These are phyloP conservation scores for Heracleum sosnowskyi DNA, from an alignment of 129 eudicot species.

Conservation along the genomic window DNA sequence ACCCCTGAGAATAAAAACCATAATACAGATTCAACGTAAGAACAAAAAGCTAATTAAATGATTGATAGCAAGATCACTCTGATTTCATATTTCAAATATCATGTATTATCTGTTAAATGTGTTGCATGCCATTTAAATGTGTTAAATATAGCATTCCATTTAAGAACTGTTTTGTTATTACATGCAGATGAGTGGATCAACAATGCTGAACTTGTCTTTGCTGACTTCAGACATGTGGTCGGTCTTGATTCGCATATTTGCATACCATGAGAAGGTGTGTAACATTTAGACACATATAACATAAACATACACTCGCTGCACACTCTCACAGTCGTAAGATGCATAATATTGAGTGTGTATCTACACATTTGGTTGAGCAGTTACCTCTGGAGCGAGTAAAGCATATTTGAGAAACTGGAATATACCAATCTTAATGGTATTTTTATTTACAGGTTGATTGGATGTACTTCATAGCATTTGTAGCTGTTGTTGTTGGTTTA, in stretches of 20 bases:
- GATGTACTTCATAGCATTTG: conserved; percentile 82
- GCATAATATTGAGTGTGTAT: not conserved
- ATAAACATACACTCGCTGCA: not conserved
- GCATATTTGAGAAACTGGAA: not conserved
- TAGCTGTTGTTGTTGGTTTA: conserved; percentile 63
- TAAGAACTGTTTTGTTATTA: not conserved
- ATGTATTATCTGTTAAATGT: not conserved
- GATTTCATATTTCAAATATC: not conserved
- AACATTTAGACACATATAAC: not conserved
- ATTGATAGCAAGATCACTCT: not conserved
- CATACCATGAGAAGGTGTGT: conserved; percentile 71
- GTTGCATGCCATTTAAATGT: not conserved
- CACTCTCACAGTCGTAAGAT: not conserved
- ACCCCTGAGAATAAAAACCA: not conserved
- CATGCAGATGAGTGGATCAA: conserved; percentile 76
- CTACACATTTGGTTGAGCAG: not conserved
- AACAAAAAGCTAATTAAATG: not conserved
- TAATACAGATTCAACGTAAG: not conserved
- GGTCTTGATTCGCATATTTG: conserved; percentile 74
- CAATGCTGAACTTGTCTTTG: conserved; percentile 80
- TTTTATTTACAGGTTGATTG: conserved; percentile 64
- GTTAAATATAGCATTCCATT: not conserved
- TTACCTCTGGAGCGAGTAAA: not conserved
- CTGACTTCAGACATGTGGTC: conserved; percentile 98
- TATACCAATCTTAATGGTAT: not conserved